Evolutionary conservation across 1,284 basidiomycete genomes (phyloP).

Genomic region (Hymenochaete sp.): DNA sequence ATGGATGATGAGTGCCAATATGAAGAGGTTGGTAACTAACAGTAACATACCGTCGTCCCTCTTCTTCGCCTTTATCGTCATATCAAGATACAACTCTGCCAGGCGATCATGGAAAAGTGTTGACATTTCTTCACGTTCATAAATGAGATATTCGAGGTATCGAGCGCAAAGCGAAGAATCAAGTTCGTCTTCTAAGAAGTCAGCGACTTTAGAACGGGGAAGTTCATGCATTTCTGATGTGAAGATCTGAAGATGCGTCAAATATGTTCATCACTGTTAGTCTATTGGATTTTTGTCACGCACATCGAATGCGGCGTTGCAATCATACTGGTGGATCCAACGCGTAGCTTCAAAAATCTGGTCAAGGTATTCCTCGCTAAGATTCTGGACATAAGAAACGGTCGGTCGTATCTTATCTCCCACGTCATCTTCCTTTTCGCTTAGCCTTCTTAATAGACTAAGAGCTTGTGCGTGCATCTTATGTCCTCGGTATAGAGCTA

Average conservation of each 20-base stretch:
- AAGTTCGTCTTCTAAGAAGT: constrained; percentile 63
- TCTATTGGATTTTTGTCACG: constrained; percentile 16
- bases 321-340: constrained; percentile 79
- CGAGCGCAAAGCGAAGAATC: constrained; percentile 59
- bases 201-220: constrained; percentile 66
- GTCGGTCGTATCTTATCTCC: constrained; percentile 79
- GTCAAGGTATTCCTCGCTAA: constrained; percentile 72
- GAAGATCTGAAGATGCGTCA: constrained; percentile 65
- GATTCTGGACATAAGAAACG: constrained; percentile 84
- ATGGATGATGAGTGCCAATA: constrained; percentile 12
- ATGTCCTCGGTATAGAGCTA: constrained; percentile 89
- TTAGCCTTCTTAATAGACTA: constrained; percentile 72
- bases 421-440: constrained; percentile 69
- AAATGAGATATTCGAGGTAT: constrained; percentile 86
- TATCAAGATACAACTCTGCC: constrained; percentile 74
- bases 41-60: constrained; percentile 48
- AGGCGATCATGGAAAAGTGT: constrained; percentile 80
- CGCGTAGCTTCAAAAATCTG: constrained; percentile 73
- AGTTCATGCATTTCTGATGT: constrained; percentile 89
- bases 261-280: too few species aligned
- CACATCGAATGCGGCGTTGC: constrained; percentile 70
- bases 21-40: background rate
- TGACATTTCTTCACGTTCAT: constrained; percentile 61
- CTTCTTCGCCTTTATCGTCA: constrained; percentile 44
- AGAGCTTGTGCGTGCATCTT: constrained; percentile 92